Evolutionary conservation across 164 flowering plant genomes (phyloP).

Genomic region (Akebia trifoliata): DNA sequence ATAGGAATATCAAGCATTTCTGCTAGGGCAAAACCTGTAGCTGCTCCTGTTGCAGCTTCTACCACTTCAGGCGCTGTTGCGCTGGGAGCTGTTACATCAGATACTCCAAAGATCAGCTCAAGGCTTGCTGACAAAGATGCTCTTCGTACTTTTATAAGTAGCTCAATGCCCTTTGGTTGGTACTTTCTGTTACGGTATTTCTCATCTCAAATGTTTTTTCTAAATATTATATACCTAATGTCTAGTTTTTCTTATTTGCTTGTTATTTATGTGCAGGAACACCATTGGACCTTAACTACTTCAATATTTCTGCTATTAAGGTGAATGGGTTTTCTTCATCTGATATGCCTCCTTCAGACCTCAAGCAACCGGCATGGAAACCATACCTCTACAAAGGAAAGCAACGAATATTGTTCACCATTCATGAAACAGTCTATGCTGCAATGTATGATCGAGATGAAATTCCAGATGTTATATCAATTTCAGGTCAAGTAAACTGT

Average conservation of each 20-base stretch:
- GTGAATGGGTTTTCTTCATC: constrained; percentile 71
- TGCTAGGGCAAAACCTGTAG: constrained; percentile 81
- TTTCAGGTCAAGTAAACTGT: constrained; percentile 94
- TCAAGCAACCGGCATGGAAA: constrained; percentile 98
- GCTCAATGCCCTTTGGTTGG: constrained; percentile 99
- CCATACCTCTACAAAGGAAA: constrained; percentile 92
- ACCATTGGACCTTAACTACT: constrained; percentile 78
- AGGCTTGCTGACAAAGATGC: constrained; percentile 80
- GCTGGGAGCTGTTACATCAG: constrained; percentile 51
- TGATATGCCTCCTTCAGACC: constrained; percentile 75
- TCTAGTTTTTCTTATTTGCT: constrained; percentile 4
- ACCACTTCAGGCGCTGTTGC: constrained; percentile 43
- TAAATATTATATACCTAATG: neutral
- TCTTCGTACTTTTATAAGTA: constrained; percentile 67
- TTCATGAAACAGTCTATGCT: constrained; percentile 78
- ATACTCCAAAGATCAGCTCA: constrained; percentile 62
- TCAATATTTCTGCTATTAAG: constrained; percentile 66
- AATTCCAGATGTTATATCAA: constrained; percentile 75
- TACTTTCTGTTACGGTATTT: constrained; percentile 51
- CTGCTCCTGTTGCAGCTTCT: constrained; percentile 72
- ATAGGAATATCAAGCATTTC: constrained; percentile 88
- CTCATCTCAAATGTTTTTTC: constrained; percentile 28
- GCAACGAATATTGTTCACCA: constrained; percentile 71
- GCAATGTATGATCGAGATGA: constrained; percentile 96
- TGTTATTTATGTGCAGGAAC: constrained; percentile 50